Evolutionary conservation across 1,284 basidiomycete species (phyloP), one percentile per base, ranked within the genome.

Genomic region (Anthracocystis walkeri): DNA sequence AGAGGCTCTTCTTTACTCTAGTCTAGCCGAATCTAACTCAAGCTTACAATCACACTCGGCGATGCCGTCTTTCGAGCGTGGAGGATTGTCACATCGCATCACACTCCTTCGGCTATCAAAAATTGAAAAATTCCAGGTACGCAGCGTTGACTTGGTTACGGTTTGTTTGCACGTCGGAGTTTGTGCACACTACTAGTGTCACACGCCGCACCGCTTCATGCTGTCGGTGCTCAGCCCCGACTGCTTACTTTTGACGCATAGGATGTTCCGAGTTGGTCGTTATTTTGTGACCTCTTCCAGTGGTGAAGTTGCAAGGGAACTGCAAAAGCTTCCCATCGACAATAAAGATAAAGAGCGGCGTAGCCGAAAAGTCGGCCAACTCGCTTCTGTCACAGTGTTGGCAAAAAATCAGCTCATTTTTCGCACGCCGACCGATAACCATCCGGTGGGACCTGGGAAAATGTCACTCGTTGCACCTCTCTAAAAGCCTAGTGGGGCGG

Each of bases 331-430:
- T 29, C 29, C 29, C 29, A 29, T 8, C 29, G 21, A 44, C n/a
- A n/a, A 23, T 21, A 44, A 21, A 44, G 6, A 20, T 42, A 7
- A 12, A 38, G 35, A 16, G 35, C 35, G 14, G 35, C 35, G 35
- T 38, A 14, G 35, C 35, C 42, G 42, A 44, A 44, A 38, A 38
- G 35, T 38, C 14, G 35, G 44, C 25, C 27, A 20, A n/a, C 29
- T 49, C 48, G 48, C 48, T 33, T 49, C 8, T 50, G 49, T 35
- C 49, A 21, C 31, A 10, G 31, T 33, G n/a, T n/a, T n/a, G n/a
- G 12, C 6, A 7, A n/a, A 42, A 41, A 54, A 42, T 54, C 52
- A 54, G 40, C 16, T 54, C 52, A 54, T 31, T 54, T 54, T 54
- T 54, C 25, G 52, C 52, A 54, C 7, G 23, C 18, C 14, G 38